Evolutionary conservation across 371 early-diverging fungal genomes (phyloP).

Genomic region (Gilbertella persicaria): DNA sequence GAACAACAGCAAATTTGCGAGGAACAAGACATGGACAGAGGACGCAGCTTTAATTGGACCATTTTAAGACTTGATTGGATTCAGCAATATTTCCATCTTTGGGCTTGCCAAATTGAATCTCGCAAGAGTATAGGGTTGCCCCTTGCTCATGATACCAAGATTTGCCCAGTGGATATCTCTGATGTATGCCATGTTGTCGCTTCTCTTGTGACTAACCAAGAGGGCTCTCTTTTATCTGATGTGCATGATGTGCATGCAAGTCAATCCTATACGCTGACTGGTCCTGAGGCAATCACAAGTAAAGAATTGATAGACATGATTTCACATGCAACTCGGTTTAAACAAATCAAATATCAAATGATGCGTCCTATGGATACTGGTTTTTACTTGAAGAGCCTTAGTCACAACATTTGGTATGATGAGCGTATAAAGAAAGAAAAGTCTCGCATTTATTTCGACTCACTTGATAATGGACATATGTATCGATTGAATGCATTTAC

Average conservation of each 20-base stretch:
- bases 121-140: constrained; percentile 25
- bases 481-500: constrained; percentile 20
- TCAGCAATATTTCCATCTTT: constrained; percentile 39
- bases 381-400: constrained; percentile 31
- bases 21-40: no score
- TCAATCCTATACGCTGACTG: constrained; percentile 43
- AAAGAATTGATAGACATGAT: constrained; percentile 27
- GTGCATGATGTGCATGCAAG: constrained; percentile 31
- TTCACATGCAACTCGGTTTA: constrained; percentile 26
- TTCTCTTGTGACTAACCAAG: constrained; percentile 13
- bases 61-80: constrained; percentile 40
- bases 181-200: constrained; percentile 37
- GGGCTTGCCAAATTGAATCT: constrained; percentile 33
- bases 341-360: constrained; percentile 18
- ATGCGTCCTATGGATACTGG: constrained; percentile 38
- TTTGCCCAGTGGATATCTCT: constrained; percentile 44
- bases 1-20: constrained; percentile 14
- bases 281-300: constrained; percentile 32
- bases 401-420: constrained; percentile 44
- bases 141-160: constrained; percentile 20
- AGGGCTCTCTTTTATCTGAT: background rate
- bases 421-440: constrained; percentile 42
- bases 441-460: constrained; percentile 25
- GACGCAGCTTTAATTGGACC: background rate
- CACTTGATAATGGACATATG: constrained; percentile 18